Percentiles rank a stretch among this genome's conserved stretches.
These are phyloP conservation scores for Macrolepiota albuminosa DNA, from an alignment of 768 basidiomycete genomes.

Conservation along the genomic window DNA sequence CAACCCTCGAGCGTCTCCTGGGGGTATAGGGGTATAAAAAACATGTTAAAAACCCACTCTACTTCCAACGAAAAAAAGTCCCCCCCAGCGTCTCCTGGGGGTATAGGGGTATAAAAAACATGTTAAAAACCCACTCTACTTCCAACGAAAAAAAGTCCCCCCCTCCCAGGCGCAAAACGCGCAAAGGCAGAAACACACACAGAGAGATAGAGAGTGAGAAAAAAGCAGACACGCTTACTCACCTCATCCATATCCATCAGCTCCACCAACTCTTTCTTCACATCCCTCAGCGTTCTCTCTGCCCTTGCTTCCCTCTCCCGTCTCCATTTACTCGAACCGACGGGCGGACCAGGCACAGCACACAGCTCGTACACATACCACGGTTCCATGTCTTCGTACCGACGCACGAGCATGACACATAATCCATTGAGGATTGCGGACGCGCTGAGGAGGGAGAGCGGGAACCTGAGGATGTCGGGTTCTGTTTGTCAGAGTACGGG, in stretches of 20 bases:
- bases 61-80: neutral
- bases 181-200: neutral
- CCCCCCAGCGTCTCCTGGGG: conserved; percentile 3
- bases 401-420: conserved; percentile 29
- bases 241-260: conserved; percentile 33
- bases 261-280: conserved; percentile 33
- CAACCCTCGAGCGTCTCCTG: conserved; percentile 11
- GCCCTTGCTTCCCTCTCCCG: conserved; percentile 18
- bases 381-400: conserved; percentile 28
- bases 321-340: conserved; percentile 2
- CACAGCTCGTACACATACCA: conserved; percentile 20
- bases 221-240: conserved; percentile 10
- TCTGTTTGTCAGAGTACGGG: conserved; percentile 27
- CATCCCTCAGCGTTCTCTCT: conserved; percentile 28
- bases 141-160: neutral
- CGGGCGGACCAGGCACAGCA: neutral
- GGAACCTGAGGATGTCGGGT: conserved; percentile 47
- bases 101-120: neutral
- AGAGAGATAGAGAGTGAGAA: too few relatives aligned
- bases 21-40: neutral
- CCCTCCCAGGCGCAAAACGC: neutral
- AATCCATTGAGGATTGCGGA: conserved; percentile 47
- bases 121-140: neutral
- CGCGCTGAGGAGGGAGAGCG: conserved; percentile 49
- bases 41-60: neutral